Conservation (phyloP, 2,329 filamentous ascomycete genomes). For the Monilinia laxa region DNA sequence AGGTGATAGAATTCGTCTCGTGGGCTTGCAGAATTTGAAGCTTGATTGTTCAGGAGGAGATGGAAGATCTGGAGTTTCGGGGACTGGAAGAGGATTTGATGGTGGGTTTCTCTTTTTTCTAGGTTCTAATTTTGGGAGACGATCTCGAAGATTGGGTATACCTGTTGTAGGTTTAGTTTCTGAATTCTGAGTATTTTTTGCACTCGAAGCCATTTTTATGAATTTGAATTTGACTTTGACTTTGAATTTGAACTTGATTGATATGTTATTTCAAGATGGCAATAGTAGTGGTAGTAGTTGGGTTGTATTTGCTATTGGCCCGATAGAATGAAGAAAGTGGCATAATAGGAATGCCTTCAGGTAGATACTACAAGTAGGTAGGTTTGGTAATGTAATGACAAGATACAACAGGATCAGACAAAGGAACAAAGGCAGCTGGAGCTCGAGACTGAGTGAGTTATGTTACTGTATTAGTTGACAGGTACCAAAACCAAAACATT, state of each 20-base stretch:
- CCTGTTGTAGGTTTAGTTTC: constrained; percentile 25
- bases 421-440: too few relatives aligned
- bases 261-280: too few relatives aligned
- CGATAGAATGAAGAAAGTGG: too few relatives aligned
- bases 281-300: too few relatives aligned
- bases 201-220: constrained; percentile 35
- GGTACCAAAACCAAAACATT: not conserved
- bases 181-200: constrained; percentile 20
- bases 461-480: not conserved
- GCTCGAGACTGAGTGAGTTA: not conserved
- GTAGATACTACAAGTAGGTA: too few relatives aligned
- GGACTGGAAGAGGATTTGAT: constrained; percentile 62
- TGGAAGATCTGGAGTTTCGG: constrained; percentile 72
- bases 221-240: not conserved
- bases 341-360: too few relatives aligned
- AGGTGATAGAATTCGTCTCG: constrained; percentile 75
- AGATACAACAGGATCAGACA: too few relatives aligned
- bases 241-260: too few relatives aligned
- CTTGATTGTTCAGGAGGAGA: constrained; percentile 61
- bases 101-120: constrained; percentile 54
- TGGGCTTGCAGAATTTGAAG: constrained; percentile 65
- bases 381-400: too few relatives aligned
- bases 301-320: too few relatives aligned
- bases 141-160: constrained; percentile 54
- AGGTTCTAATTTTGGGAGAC: constrained; percentile 67